Percentiles rank a stretch among this genome's conserved stretches.
Conservation (phyloP, 225 moss, liverwort and hornwort species). For the Physcomitrellopsis africana region DNA sequence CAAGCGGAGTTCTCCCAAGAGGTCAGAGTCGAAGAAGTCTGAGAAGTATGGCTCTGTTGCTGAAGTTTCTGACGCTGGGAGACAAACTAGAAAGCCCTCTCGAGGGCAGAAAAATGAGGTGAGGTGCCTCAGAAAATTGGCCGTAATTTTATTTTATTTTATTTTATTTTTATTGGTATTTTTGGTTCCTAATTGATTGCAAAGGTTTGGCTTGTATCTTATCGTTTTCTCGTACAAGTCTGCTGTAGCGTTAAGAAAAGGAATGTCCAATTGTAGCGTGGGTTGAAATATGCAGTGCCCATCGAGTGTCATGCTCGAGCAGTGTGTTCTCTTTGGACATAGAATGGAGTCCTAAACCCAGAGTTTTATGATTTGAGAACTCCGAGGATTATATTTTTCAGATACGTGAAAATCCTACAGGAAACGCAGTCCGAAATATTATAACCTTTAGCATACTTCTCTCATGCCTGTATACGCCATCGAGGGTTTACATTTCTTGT, state of each 20-base stretch:
- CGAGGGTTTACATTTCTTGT: background rate
- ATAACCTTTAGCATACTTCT: background rate
- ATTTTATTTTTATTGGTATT: background rate
- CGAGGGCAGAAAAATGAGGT: constrained; percentile 48
- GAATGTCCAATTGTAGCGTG: background rate
- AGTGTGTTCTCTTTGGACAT: constrained; percentile 1
- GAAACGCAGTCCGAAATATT: background rate
- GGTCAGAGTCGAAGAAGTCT: constrained; percentile 36
- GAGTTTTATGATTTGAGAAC: constrained; percentile 17
- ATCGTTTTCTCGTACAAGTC: background rate
- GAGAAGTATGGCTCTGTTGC: constrained; percentile 45
- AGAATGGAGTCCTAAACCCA: constrained; percentile 25
- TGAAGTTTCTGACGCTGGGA: constrained; percentile 42
- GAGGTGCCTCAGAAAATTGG: background rate
- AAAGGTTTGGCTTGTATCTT: background rate
- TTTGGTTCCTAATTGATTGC: background rate
- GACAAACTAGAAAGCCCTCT: constrained; percentile 38
- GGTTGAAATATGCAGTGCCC: constrained; percentile 12
- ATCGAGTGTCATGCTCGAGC: background rate
- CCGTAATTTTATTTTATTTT: too few relatives aligned
- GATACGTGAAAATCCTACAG: background rate
- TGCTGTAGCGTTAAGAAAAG: constrained; percentile 1
- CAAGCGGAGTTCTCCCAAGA: constrained; percentile 51
- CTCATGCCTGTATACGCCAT: constrained; percentile 9
- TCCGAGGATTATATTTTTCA: background rate